A percentile compares a stretch with the other conserved stretches of the same genome.
Conservation (phyloP, 2,329 filamentous ascomycete genomes). For the Colletotrichum kahawae region DNA sequence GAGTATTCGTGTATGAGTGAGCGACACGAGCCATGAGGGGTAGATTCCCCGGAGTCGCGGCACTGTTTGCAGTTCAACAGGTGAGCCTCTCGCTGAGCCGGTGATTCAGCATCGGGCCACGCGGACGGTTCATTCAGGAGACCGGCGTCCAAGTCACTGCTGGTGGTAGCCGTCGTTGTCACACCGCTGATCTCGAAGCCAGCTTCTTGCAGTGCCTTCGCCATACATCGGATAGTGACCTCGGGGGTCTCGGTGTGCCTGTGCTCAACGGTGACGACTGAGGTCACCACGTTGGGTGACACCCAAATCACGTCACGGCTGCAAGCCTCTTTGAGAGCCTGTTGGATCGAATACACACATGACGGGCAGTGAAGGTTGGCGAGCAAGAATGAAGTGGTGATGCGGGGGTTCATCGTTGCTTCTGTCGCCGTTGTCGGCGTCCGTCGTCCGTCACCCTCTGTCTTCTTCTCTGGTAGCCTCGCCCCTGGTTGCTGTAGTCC, state of each 20-base stretch:
- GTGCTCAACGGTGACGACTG: conserved; percentile 69
- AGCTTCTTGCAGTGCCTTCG: conserved; percentile 55
- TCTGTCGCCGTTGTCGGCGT: neutral
- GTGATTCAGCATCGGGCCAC: conserved; percentile 6
- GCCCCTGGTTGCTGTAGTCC: neutral
- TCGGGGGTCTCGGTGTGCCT: conserved; percentile 39
- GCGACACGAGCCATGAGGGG: neutral
- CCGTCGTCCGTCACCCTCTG: neutral
- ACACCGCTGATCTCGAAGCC: conserved; percentile 65
- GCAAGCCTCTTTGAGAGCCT: conserved; percentile 55
- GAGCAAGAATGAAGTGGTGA: conserved; percentile 68
- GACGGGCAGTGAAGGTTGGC: conserved; percentile 81
- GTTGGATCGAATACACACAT: conserved; percentile 71
- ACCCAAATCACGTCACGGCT: conserved; percentile 58
- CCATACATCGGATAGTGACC: conserved; percentile 48
- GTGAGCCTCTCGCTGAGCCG: conserved; percentile 33
- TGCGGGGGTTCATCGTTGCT: conserved; percentile 9
- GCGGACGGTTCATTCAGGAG: conserved; percentile 22
- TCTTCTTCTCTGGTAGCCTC: neutral
- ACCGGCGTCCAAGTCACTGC: conserved; percentile 25
- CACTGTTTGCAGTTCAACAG: conserved; percentile 50
- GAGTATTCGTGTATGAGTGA: neutral
- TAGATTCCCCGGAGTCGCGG: conserved; percentile 27
- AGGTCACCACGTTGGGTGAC: conserved; percentile 74
- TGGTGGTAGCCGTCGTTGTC: conserved; percentile 39